Evolutionary conservation across 2,329 filamentous ascomycete genomes (phyloP).

Genomic region (Pseudonectria buxi): DNA sequence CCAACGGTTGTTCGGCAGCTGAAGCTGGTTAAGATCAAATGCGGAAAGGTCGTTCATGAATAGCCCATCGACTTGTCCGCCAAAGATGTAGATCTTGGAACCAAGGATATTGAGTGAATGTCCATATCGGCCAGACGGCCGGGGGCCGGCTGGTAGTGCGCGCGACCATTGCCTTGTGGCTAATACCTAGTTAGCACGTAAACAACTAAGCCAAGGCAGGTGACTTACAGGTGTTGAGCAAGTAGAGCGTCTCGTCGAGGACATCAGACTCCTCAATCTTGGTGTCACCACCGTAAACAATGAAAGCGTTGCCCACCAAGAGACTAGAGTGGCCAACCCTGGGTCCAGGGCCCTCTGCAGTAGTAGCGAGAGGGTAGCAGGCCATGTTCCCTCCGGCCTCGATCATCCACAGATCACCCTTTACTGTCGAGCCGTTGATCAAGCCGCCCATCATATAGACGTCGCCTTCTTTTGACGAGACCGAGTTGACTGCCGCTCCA

Average conservation of each 20-base stretch:
- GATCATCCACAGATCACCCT: constrained; percentile 96
- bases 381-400: constrained; percentile 82
- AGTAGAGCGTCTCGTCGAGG: constrained; percentile 89
- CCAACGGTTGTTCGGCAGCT: constrained; percentile 88
- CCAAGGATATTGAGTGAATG: constrained; percentile 95
- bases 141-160: constrained; percentile 76
- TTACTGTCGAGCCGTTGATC: constrained; percentile 90
- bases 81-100: constrained; percentile 96
- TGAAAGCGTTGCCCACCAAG: constrained; percentile 95
- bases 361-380: constrained; percentile 87
- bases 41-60: constrained; percentile 97
- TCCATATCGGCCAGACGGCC: constrained; percentile 87
- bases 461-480: constrained; percentile 91
- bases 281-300: constrained; percentile 96
- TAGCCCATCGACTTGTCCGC: constrained; percentile 91
- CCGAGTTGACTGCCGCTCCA: constrained; percentile 89
- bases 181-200: constrained; percentile 31
- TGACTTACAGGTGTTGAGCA: constrained; percentile 89
- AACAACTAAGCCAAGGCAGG: background rate
- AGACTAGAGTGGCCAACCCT: constrained; percentile 91
- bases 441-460: constrained; percentile 97
- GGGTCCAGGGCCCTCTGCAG: constrained; percentile 88
- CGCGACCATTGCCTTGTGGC: constrained; percentile 97
- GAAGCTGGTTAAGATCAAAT: constrained; percentile 91
- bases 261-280: constrained; percentile 91